Conservation (phyloP, 768 basidiomycete genomes). For the Tubosaeta sp. region DNA sequence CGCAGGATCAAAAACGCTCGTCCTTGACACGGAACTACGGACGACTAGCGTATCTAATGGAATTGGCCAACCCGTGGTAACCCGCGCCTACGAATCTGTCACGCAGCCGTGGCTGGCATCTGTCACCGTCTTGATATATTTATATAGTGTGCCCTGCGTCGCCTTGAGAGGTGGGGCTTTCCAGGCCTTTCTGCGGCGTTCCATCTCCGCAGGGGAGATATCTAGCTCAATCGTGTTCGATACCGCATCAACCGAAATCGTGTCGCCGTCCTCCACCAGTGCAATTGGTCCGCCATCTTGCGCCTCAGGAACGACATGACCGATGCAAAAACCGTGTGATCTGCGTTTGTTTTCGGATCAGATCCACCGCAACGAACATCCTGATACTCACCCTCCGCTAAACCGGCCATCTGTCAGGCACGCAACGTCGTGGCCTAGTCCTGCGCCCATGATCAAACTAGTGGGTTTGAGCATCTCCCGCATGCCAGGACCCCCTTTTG, state of each 20-base stretch:
- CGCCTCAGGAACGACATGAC: constrained; percentile 95
- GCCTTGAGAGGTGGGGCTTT: constrained; percentile 82
- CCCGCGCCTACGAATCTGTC: constrained; percentile 62
- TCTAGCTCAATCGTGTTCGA: constrained; percentile 78
- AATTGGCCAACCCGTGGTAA: constrained; percentile 6
- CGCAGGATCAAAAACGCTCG: constrained; percentile 59
- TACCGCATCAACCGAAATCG: constrained; percentile 84
- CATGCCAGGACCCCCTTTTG: constrained; percentile 98
- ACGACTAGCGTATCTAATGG: constrained; percentile 3
- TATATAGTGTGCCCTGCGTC: constrained; percentile 77
- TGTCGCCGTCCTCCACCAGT: constrained; percentile 82
- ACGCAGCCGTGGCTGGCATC: constrained; percentile 94
- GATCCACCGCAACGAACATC: constrained; percentile 5
- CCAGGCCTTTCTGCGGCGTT: constrained; percentile 68
- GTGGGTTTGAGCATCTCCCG: constrained; percentile 99
- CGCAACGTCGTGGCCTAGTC: constrained; percentile 92
- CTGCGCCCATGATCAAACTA: constrained; percentile 97
- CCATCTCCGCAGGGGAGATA: constrained; percentile 78
- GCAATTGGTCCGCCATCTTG: constrained; percentile 93
- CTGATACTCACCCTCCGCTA: constrained; percentile 80
- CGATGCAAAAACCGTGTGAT: constrained; percentile 95
- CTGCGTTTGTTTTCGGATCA: constrained; percentile 37
- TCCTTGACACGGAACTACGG: constrained; percentile 13
- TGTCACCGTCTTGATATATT: constrained; percentile 82
- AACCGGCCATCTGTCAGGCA: constrained; percentile 98